Evolutionary conservation across 495 filamentous ascomycete species (phyloP), one percentile per base, ranked within the genome.

Genomic region (Annulohypoxylon stygium): DNA sequence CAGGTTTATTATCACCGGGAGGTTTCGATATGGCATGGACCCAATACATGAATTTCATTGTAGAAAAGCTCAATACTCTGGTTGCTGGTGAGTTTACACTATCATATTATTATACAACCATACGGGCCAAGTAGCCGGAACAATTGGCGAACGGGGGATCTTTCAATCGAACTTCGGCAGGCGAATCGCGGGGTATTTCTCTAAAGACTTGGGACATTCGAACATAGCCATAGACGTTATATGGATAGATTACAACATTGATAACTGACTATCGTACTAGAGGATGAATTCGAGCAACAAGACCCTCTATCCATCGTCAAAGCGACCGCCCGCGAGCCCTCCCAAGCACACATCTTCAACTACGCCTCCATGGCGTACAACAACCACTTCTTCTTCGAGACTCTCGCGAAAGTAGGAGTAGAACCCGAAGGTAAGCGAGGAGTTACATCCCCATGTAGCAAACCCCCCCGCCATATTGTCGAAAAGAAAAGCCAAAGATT

Each of bases 321-420:
- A 78, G 85, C 87, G 69, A 91, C 90, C 73, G 93, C 96, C 57
- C 92, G 93, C 75, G 88, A 95, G 69, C 89, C 94, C 36, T 84
- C 88, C 62, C 83, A 86, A 69, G 96, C 97, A 47, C 83, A 88
- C 67, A 83, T 91, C 70, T 99, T 99, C 88, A 99, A 99, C 86
- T 89, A 95, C 77, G 96, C 96, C 78, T 94, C 91, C 70, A 97
- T 97, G 91, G 93, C 94, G 63, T 90, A 93, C 85, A 98, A 98
- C 88, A 98, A 98, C 86, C 90, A 96, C 81, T 92, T 96, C 83
- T 98, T 97, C 90, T 98, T 98, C 88, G 70, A 77, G 37, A 86
- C 84, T 70, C 73, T 88, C 57, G 87, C 89, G 57, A 88, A 89
- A 67, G 75, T 81, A 68, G 77, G 14, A 2, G 10, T 11, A 50